Conservation (phyloP, 2,329 filamentous ascomycete genomes). For the Scorias spongiosa region DNA sequence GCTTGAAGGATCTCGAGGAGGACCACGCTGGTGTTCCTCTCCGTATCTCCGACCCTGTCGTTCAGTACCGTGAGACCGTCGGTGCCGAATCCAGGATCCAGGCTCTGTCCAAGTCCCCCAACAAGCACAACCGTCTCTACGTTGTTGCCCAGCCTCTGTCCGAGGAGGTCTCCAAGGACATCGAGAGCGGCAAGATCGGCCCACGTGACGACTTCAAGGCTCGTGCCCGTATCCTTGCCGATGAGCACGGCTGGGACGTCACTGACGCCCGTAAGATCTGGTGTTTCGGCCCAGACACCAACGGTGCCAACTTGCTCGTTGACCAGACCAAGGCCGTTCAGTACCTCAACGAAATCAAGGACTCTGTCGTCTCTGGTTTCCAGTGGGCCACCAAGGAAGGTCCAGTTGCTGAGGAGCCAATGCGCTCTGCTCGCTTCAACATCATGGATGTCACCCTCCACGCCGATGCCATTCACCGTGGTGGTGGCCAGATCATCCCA, state of each 20-base stretch:
- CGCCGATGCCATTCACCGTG: conserved; percentile 98
- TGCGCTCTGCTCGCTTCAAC: conserved; percentile 96
- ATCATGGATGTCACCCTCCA: conserved; percentile 98
- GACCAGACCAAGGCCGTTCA: conserved; percentile 99
- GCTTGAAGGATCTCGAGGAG: conserved; percentile 98
- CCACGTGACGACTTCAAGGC: conserved; percentile 98
- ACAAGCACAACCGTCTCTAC: conserved; percentile 99
- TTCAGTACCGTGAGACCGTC: conserved; percentile 97
- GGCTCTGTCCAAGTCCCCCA: conserved; percentile 97
- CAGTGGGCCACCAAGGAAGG: conserved; percentile 98
- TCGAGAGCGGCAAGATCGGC: conserved; percentile 80
- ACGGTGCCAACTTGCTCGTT: conserved; percentile 92
- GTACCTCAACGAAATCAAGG: conserved; percentile 99
- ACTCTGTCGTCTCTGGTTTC: conserved; percentile 98
- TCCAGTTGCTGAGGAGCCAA: conserved; percentile 93
- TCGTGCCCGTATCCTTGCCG: conserved; percentile 87
- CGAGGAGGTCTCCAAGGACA: conserved; percentile 82
- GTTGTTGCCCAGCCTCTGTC: conserved; percentile 78
- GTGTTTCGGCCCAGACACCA: conserved; percentile 98
- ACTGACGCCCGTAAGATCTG: conserved; percentile 99
- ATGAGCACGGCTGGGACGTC: conserved; percentile 98
- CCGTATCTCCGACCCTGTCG: conserved; percentile 94
- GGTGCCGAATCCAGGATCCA: conserved; percentile 73
- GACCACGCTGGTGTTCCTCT: conserved; percentile 98
- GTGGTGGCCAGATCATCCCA: conserved; percentile 97